These are phyloP conservation scores for Leishmania mexicana DNA, from an alignment of 208 protist genomes.

Conservation along the genomic window DNA sequence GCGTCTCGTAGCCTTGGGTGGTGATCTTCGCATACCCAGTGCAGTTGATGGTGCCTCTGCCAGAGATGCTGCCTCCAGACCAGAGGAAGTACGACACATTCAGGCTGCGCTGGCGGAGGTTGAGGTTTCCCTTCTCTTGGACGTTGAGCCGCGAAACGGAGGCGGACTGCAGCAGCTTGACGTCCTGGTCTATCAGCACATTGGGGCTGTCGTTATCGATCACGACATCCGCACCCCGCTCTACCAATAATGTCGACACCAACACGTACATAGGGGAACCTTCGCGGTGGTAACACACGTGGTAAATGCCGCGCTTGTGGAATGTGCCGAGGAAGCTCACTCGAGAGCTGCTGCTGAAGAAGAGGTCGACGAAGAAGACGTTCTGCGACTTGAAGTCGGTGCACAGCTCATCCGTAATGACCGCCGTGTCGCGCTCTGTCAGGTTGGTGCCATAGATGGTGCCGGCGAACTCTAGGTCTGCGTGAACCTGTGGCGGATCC, in stretches of 20 bases:
- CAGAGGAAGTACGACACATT: slow-evolving; percentile 81
- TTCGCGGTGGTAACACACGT: slow-evolving; percentile 78
- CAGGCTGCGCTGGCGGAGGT: slow-evolving; percentile 60
- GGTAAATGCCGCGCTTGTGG: slow-evolving; percentile 69
- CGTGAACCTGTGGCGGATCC: slow-evolving; percentile 69
- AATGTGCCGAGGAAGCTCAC: slow-evolving; percentile 70
- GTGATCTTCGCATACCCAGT: slow-evolving; percentile 61
- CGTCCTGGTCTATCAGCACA: slow-evolving; percentile 65
- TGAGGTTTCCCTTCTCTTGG: slow-evolving; percentile 61
- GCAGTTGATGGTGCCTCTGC: slow-evolving; percentile 71
- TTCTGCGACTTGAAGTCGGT: slow-evolving; percentile 68
- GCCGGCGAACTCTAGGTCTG: slow-evolving; percentile 72
- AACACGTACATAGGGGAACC: slow-evolving; percentile 62
- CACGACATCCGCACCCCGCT: slow-evolving; percentile 52
- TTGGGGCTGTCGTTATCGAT: slow-evolving; percentile 56
- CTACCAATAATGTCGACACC: slow-evolving; percentile 71
- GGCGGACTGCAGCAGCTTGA: slow-evolving; percentile 48
- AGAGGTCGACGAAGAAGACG: slow-evolving; percentile 68
- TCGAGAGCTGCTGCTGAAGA: slow-evolving; percentile 67
- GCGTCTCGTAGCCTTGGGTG: slow-evolving; percentile 69
- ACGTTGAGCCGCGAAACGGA: slow-evolving; percentile 65
- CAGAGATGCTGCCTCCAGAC: slow-evolving; percentile 76
- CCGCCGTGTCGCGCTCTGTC: slow-evolving; percentile 65
- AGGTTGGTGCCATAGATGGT: slow-evolving; percentile 83
- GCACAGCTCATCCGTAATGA: slow-evolving; percentile 76